Percentiles rank a stretch among this genome's conserved stretches.
phyloP scores from a whole-genome alignment of 2,329 filamentous ascomycete genomes.

The Arthrobotrys conoides region DNA sequence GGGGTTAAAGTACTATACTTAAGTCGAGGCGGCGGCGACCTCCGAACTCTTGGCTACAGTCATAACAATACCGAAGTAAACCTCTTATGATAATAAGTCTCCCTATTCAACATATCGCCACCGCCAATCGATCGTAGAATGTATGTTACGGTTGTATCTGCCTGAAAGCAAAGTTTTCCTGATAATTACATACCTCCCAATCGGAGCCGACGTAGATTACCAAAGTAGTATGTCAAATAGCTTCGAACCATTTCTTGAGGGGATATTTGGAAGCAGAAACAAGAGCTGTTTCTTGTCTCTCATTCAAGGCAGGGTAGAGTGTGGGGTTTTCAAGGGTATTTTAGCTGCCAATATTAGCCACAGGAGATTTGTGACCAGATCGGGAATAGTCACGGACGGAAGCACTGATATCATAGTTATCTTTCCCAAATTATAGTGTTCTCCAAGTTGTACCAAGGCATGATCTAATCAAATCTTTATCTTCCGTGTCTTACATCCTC shows the following conservation, averaged over 20 bases:
- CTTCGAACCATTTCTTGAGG: background rate
- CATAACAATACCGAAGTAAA: background rate
- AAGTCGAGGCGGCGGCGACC: background rate
- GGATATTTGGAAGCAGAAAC: constrained; percentile 3
- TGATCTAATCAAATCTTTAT: constrained; percentile 28
- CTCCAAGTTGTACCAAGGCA: constrained; percentile 9
- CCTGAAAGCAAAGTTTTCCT: background rate
- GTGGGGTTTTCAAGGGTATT: background rate
- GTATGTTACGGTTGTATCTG: background rate
- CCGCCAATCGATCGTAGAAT: background rate
- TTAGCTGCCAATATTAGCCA: constrained; percentile 6
- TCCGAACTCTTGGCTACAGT: background rate
- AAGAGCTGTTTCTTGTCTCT: constrained; percentile 7
- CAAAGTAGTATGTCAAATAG: background rate
- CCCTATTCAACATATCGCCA: background rate
- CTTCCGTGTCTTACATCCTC: constrained; percentile 15
- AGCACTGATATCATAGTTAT: constrained; percentile 3
- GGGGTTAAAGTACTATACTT: no score
- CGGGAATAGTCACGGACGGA: background rate
- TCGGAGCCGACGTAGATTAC: background rate
- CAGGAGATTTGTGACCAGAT: background rate
- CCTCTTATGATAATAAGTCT: background rate
- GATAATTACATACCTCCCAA: constrained; percentile 7
- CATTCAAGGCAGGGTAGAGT: constrained; percentile 5
- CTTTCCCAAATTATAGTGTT: background rate